Evolutionary conservation across 2,329 filamentous ascomycete genomes (phyloP), one percentile per base, ranked within the genome.

Genomic region (Beauveria caledonica): DNA sequence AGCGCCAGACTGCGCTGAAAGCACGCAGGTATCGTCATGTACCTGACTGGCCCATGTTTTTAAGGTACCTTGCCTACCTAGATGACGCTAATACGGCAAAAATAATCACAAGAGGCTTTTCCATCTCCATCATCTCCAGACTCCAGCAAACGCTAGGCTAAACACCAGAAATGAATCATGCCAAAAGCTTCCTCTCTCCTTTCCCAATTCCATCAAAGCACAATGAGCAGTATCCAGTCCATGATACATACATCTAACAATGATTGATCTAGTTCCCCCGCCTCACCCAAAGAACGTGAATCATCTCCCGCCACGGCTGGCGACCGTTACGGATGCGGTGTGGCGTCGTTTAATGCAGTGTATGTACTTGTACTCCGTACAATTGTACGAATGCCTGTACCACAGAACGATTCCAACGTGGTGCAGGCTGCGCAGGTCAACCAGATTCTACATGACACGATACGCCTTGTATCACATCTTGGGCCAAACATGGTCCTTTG

Each of bases 381-480:
- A 36, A 36, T n/a, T n/a, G n/a, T n/a, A n/a, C n/a, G n/a, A n/a
- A n/a, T n/a, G n/a, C n/a, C n/a, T n/a, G n/a, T n/a, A n/a, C n/a
- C n/a, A n/a, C 33, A 36, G 33, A 36, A 36, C 42, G 48, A 48
- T 17, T 49, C 54, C 54, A 17, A 49, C 54, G 29, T 21, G 5
- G 19, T 39, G 15, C 9, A 23, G 8, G 48, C 44, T 25, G 39
- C 36, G 51, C 51, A 42, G 39, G 17, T n/a, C 54, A 48, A 33
- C 8, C 33, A 21, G 19, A 13, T 45, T 9, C 44, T 25, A 33
- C 45, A 57, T 29, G 15, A 6, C 33, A 44, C 45, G 27, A 27
- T 40, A 36, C 54, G 19, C 44, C 54, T 39, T 33, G 54, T 57
- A 57, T 40, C 54, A 49, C 54, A 57, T 57, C 54, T 40, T 48